Evolutionary conservation across 208 protist species (phyloP), one percentile per base, ranked within the genome.

Genomic region (Trypanosoma caninum): DNA sequence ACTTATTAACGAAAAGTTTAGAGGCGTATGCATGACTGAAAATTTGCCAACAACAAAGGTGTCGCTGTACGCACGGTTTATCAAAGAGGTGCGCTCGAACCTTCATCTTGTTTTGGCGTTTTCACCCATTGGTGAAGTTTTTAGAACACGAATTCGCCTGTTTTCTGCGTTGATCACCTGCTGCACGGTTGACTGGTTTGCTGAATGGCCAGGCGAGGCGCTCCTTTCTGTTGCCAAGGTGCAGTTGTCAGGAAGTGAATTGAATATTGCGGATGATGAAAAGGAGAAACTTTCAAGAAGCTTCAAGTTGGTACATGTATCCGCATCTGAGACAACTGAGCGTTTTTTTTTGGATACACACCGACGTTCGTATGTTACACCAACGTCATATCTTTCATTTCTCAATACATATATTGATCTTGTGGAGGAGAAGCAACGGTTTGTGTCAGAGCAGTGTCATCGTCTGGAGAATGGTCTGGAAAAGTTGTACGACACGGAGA

Each of bases 111-210:
- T 97, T 14, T 67, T 99, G 11, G 94, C 90, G 58, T 98, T 99
- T 76, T 98, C 94, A 18, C 97, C 98, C 10, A 93, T 98, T 51
- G 94, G 95, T 54, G 94, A 98, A 63, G 80, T 69, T 6, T 99
- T 99, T 71, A 80, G 97, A 52, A 94, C 76, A 7, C 83, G 97
- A 55, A 81, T 99, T 64, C 89, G 97, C 54, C 98, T 98, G 90
- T 99, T 99, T 69, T 97, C 97, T 0, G 92, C 97, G 0, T 84
- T 99, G 9, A 94, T 98, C 58, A 97, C 97, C 47, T 99, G 95
- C 76, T 98, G 96, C 73, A 98, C 97, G 23, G 99, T 99, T 62
- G 97, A 99, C 74, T 99, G 97, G 97, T 99, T 99, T 78, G 89
- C 90, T 30, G 83, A 93, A 65, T 99, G 97, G 97, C 96, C 97